phyloP scores from a whole-genome alignment of 352 stramenopile species.

The Globisporangium canariense region DNA sequence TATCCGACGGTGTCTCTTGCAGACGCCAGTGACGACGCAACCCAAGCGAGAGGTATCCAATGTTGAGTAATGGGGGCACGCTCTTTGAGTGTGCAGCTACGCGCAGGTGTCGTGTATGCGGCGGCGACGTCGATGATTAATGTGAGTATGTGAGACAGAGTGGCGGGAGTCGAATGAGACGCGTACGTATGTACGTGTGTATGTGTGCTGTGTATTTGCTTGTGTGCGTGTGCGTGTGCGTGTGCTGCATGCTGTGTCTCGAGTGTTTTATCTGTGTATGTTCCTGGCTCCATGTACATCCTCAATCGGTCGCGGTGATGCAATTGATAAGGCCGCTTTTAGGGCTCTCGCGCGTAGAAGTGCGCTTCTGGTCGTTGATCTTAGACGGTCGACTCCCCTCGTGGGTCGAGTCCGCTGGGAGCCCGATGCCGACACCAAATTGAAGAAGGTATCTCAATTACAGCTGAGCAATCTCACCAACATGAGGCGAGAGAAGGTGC shows the following conservation, averaged over 20 bases:
- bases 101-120: neutral
- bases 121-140: neutral
- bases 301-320: slow-evolving; percentile 20
- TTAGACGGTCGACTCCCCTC: neutral
- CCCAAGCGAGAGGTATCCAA: slow-evolving; percentile 23
- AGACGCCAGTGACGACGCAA: slow-evolving; percentile 18
- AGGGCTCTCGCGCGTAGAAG: slow-evolving; percentile 8
- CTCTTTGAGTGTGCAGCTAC: slow-evolving; percentile 1
- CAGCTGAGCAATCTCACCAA: slow-evolving; percentile 5
- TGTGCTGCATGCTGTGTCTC: neutral
- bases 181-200: neutral
- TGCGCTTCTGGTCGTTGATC: slow-evolving; percentile 1
- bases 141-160: neutral
- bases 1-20: slow-evolving; percentile 22
- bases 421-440: slow-evolving; percentile 14
- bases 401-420: slow-evolving; percentile 12
- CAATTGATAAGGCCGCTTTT: slow-evolving; percentile 35
- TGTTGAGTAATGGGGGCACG: slow-evolving; percentile 13
- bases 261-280: neutral
- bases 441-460: slow-evolving; percentile 20
- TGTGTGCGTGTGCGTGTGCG: neutral
- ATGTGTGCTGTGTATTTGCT: neutral
- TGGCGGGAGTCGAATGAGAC: neutral
- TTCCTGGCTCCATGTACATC: neutral
- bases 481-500: neutral